Conservation (phyloP, 495 filamentous ascomycete genomes). For the Podospora bellae-mahoneyi region DNA sequence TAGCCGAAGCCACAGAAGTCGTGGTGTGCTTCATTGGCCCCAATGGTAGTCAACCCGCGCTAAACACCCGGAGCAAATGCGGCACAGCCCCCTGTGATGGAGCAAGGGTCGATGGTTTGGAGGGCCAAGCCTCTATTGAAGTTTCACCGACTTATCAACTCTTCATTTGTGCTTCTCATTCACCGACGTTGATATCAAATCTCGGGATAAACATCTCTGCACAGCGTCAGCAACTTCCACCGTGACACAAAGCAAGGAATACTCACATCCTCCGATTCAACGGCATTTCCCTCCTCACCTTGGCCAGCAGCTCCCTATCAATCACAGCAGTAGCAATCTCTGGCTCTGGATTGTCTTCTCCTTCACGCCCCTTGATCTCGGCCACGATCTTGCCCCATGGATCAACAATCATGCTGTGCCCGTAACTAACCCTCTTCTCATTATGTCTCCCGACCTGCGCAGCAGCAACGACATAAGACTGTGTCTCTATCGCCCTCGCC, state of each 20-base stretch:
- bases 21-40: not conserved
- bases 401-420: conserved; percentile 80
- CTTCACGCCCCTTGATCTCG: conserved; percentile 48
- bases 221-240: not conserved
- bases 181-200: conserved; percentile 13
- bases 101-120: not conserved
- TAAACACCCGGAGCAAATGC: not conserved
- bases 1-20: conserved; percentile 1
- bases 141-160: not conserved
- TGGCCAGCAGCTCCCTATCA: conserved; percentile 43
- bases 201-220: conserved; percentile 31
- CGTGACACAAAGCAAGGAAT: not conserved
- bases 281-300: conserved; percentile 59
- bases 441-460: conserved; percentile 71
- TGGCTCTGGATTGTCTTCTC: conserved; percentile 31
- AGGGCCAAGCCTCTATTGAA: not conserved
- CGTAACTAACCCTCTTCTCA: conserved; percentile 76
- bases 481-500: conserved; percentile 85
- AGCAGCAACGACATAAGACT: conserved; percentile 81
- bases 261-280: conserved; percentile 54
- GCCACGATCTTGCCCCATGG: conserved; percentile 82
- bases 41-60: not conserved
- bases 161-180: no score
- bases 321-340: conserved; percentile 50
- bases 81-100: not conserved